Percentiles rank a stretch among this genome's conserved stretches.
These are phyloP conservation scores for Prunus campanulata DNA, from an alignment of 306 rosid genomes.

Conservation along the genomic window DNA sequence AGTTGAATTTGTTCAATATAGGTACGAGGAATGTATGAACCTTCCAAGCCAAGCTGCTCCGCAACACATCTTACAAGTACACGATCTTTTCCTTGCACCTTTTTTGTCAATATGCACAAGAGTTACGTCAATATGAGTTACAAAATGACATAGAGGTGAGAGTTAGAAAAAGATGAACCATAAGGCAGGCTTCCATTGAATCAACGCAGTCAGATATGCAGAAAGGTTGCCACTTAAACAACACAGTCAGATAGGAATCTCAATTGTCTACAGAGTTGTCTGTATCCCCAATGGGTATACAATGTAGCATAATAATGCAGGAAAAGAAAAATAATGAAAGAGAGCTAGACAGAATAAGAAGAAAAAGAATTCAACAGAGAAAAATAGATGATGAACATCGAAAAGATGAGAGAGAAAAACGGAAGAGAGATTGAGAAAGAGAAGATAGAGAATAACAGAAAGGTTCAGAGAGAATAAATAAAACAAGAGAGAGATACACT, in stretches of 20 bases:
- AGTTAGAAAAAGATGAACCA: not conserved
- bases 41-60: constrained; percentile 87
- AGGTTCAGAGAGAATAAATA: not conserved
- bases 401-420: not conserved
- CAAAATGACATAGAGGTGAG: constrained; percentile 5
- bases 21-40: constrained; percentile 94
- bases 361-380: not conserved
- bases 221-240: not conserved
- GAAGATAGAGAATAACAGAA: not conserved
- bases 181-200: not conserved
- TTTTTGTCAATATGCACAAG: constrained; percentile 25
- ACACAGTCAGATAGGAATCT: not conserved
- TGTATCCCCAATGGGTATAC: not conserved
- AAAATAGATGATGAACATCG: not conserved
- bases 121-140: not conserved
- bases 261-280: not conserved
- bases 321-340: not conserved
- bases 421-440: not conserved
- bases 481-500: not conserved
- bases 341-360: not conserved
- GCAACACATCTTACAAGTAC: constrained; percentile 55
- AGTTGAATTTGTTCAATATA: constrained; percentile 97
- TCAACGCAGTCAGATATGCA: not conserved
- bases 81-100: constrained; percentile 98
- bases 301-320: not conserved